phyloP scores from a whole-genome alignment of 1,284 basidiomycete species.

The Athelia psychrophila region DNA sequence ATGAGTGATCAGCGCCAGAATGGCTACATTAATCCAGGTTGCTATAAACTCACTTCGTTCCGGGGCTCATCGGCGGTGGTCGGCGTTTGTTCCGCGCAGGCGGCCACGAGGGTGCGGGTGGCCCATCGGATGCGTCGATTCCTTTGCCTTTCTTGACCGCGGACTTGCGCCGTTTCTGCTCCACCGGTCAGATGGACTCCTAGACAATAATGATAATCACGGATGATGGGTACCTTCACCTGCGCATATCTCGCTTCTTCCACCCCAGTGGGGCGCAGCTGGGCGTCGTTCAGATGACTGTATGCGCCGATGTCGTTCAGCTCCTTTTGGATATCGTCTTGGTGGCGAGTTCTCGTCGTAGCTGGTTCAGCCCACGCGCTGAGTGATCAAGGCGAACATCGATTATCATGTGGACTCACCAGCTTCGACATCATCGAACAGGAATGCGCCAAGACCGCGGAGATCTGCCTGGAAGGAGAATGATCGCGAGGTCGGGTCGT shows the following conservation, averaged over 20 bases:
- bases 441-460: slow-evolving; percentile 58
- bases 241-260: slow-evolving; percentile 57
- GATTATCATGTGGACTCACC: background rate
- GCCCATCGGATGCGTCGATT: slow-evolving; percentile 15
- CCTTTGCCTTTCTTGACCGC: slow-evolving; percentile 16
- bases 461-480: slow-evolving; percentile 42
- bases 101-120: slow-evolving; percentile 55
- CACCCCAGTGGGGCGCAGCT: slow-evolving; percentile 64
- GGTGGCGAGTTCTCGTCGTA: slow-evolving; percentile 25
- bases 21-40: background rate
- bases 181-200: slow-evolving; percentile 17
- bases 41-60: slow-evolving; percentile 49
- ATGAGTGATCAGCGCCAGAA: background rate
- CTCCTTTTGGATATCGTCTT: slow-evolving; percentile 51
- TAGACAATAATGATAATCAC: background rate
- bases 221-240: slow-evolving; percentile 16
- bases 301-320: slow-evolving; percentile 65
- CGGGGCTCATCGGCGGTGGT: slow-evolving; percentile 39
- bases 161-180: slow-evolving; percentile 25
- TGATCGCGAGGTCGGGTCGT: background rate
- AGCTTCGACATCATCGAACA: slow-evolving; percentile 64
- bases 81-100: slow-evolving; percentile 60
- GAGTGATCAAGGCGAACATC: too few species aligned
- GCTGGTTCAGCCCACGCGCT: background rate
- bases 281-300: slow-evolving; percentile 69